A percentile compares a stretch with the other conserved stretches of the same genome.
phyloP scores from a whole-genome alignment of 768 basidiomycete species.

The Lactarius evosmus region DNA sequence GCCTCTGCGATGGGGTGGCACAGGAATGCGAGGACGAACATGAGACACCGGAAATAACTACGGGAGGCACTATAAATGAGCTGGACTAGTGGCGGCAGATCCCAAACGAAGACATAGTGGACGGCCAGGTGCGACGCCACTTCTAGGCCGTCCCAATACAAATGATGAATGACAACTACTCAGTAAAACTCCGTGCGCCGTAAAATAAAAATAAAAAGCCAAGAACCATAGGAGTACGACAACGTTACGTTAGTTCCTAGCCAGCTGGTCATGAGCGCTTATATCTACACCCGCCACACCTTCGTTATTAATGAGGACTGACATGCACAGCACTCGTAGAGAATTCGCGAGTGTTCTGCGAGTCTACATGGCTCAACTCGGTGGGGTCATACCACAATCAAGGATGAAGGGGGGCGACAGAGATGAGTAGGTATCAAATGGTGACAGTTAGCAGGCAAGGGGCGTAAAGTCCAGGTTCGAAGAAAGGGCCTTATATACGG shows the following conservation, averaged over 20 bases:
- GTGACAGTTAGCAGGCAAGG: conserved; percentile 9
- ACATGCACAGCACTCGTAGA: neutral
- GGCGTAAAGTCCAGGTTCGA: neutral
- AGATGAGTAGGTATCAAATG: neutral
- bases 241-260: too few relatives aligned
- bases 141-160: too few relatives aligned
- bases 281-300: neutral
- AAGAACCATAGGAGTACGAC: neutral
- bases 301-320: neutral
- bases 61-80: neutral
- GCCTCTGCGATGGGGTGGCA: too few relatives aligned
- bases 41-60: neutral
- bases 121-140: too few relatives aligned
- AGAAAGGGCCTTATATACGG: neutral
- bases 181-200: neutral
- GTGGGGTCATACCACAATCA: neutral
- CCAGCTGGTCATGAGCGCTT: neutral
- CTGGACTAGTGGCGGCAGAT: neutral
- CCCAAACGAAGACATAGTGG: too few relatives aligned
- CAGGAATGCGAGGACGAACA: too few relatives aligned
- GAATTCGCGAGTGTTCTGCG: neutral
- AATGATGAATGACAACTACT: too few relatives aligned
- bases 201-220: too few relatives aligned
- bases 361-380: too few relatives aligned
- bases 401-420: neutral